Evolutionary conservation across 345 rosid species (phyloP), one percentile per base, ranked within the genome.

Genomic region (Salix udensis): DNA sequence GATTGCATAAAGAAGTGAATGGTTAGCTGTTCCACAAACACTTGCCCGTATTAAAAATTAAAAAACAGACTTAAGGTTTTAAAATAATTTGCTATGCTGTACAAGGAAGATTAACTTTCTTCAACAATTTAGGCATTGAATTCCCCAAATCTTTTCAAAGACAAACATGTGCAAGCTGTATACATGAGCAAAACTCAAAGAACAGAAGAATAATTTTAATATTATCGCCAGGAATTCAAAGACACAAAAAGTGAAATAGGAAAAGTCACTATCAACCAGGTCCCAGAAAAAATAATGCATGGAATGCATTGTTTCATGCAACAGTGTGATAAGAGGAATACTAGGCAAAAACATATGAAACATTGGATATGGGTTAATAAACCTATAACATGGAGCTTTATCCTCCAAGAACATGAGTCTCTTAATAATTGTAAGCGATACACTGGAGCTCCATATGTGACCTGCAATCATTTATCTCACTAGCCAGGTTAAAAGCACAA

Each of bases 401-500:
- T 86, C 52, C 78, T 74, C 97, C 97, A 90, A n/a, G 52, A 55
- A 85, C 80, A 77, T 6, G 89, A 87, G 7, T 91, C 92, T 76
- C 79, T 82, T 71, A 92, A 76, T 75, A 90, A 79, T 46, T 77
- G 74, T 24, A 90, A 80, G 48, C 97, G 97, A 79, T 92, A 92
- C 19, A 65, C 72, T 0, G 97, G 98, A 72, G 97, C 89, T 84
- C 97, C 98, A 81, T 94, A 94, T 16, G 98, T 92, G 76, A 92
- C 85, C 96, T 94, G 82, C 78, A 84, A 58, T 7, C 61, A 73
- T 70, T 82, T 60, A 36, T 42, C 65, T 42, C 40, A 60, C 28
- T 36, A 74, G 78, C 72, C 39, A 48, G 67, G 50, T 24, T 18
- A 52, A 52, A 52, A n/a, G 65, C 52, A 34, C 26, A 30, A 80